Percentiles rank a stretch among this genome's conserved stretches.
These are phyloP conservation scores for Pleochaeta shiraiana DNA, from an alignment of 2,329 filamentous ascomycete genomes.

Conservation along the genomic window DNA sequence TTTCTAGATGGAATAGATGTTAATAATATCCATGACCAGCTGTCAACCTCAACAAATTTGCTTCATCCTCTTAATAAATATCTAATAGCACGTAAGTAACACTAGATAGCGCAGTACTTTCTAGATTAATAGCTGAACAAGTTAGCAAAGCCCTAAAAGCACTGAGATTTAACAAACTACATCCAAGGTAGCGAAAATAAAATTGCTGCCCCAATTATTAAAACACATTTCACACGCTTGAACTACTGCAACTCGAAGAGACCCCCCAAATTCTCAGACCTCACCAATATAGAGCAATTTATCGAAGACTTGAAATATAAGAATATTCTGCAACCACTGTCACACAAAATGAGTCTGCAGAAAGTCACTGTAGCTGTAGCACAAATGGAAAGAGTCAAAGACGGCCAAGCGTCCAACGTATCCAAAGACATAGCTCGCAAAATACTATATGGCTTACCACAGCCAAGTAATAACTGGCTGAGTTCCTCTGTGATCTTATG, in stretches of 20 bases:
- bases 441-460: neutral
- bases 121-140: neutral
- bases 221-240: neutral
- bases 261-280: neutral
- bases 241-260: neutral
- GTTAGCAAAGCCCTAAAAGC: too few relatives aligned
- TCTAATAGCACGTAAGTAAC: neutral
- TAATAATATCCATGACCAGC: neutral
- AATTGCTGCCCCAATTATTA: neutral
- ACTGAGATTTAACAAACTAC: neutral
- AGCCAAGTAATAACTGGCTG: neutral
- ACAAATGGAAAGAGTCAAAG: neutral
- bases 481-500: neutral
- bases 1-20: neutral
- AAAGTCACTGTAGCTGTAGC: neutral
- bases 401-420: neutral
- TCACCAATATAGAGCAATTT: neutral
- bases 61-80: neutral
- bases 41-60: neutral
- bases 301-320: neutral
- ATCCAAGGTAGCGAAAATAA: too few relatives aligned
- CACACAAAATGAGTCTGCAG: neutral
- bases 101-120: neutral
- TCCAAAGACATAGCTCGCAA: conserved; percentile 2
- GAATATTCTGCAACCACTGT: neutral